These are phyloP conservation scores for Artemisia argyi DNA, from an alignment of 129 eudicot genomes.

Conservation along the genomic window DNA sequence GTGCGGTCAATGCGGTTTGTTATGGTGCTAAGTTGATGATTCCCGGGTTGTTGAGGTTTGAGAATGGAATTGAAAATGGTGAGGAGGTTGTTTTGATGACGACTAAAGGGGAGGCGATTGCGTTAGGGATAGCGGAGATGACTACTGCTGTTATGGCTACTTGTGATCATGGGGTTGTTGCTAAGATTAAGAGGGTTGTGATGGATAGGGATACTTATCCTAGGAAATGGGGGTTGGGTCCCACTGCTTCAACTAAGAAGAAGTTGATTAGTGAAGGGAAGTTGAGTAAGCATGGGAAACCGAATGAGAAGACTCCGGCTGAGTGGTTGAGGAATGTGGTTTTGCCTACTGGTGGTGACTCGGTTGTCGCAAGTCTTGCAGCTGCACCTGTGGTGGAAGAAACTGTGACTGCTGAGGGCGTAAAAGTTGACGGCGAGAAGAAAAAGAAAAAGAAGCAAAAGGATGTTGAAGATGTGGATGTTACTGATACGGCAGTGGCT, in stretches of 20 bases:
- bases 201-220: conserved; percentile 92
- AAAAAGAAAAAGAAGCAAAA: conserved; percentile 57
- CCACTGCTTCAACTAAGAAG: conserved; percentile 79
- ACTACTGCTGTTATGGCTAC: conserved; percentile 93
- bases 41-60: conserved; percentile 82
- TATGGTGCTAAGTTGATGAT: conserved; percentile 89
- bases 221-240: conserved; percentile 91
- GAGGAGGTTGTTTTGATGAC: conserved; percentile 91
- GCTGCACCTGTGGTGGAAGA: conserved; percentile 47
- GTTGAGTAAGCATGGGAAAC: conserved; percentile 78
- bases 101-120: conserved; percentile 86
- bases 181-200: conserved; percentile 82
- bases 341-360: conserved; percentile 75
- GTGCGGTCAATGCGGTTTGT: conserved; percentile 82
- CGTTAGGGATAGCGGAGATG: conserved; percentile 86
- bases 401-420: conserved; percentile 17
- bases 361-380: conserved; percentile 58
- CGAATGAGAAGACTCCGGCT: conserved; percentile 59
- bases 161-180: conserved; percentile 85
- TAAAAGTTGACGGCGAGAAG: conserved; percentile 29
- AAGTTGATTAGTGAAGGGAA: conserved; percentile 73
- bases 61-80: conserved; percentile 72
- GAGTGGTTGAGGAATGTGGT: conserved; percentile 89
- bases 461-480: conserved; percentile 42
- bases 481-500: conserved; percentile 16